A percentile compares a stretch with the other conserved stretches of the same genome.
These are phyloP conservation scores for Rhodosporidiobolus odoratus DNA, from an alignment of 768 basidiomycete genomes.

Conservation along the genomic window DNA sequence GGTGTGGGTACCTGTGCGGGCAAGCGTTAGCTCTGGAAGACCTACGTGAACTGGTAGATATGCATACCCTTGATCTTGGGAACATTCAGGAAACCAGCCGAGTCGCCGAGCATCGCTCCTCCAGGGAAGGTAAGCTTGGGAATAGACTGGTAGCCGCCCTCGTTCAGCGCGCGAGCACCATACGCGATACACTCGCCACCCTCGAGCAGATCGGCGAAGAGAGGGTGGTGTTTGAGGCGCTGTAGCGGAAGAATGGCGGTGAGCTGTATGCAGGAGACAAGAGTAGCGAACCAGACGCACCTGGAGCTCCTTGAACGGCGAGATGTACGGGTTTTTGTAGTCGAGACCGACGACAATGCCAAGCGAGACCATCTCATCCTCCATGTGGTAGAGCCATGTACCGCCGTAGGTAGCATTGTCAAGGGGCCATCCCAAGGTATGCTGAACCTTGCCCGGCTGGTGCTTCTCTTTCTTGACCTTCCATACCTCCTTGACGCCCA, in stretches of 20 bases:
- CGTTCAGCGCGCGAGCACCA: slow-evolving; percentile 80
- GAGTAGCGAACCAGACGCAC: slow-evolving; percentile 49
- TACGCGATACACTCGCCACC: slow-evolving; percentile 78
- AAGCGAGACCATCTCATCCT: slow-evolving; percentile 76
- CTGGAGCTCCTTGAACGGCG: slow-evolving; percentile 89
- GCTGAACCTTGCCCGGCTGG: slow-evolving; percentile 74
- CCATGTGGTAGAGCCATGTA: slow-evolving; percentile 94
- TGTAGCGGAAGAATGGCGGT: slow-evolving; percentile 43
- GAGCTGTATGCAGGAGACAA: slow-evolving; percentile 9
- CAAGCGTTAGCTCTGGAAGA: neutral
- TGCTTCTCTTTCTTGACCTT: slow-evolving; percentile 65
- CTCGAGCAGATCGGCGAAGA: slow-evolving; percentile 73
- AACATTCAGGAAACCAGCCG: slow-evolving; percentile 91
- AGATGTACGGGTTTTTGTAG: slow-evolving; percentile 87
- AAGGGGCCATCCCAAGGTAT: slow-evolving; percentile 92
- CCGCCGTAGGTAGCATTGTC: slow-evolving; percentile 77
- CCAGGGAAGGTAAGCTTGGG: slow-evolving; percentile 86
- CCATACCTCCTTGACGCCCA: slow-evolving; percentile 98
- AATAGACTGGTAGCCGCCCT: slow-evolving; percentile 88
- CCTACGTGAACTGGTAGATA: neutral
- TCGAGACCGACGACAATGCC: slow-evolving; percentile 91
- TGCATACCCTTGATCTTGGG: slow-evolving; percentile 83
- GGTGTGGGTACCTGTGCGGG: slow-evolving; percentile 63
- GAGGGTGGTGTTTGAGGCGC: slow-evolving; percentile 95
- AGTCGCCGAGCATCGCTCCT: slow-evolving; percentile 88